Evolutionary conservation across 2,329 filamentous ascomycete species (phyloP).

Genomic region (Penicillium sp.): DNA sequence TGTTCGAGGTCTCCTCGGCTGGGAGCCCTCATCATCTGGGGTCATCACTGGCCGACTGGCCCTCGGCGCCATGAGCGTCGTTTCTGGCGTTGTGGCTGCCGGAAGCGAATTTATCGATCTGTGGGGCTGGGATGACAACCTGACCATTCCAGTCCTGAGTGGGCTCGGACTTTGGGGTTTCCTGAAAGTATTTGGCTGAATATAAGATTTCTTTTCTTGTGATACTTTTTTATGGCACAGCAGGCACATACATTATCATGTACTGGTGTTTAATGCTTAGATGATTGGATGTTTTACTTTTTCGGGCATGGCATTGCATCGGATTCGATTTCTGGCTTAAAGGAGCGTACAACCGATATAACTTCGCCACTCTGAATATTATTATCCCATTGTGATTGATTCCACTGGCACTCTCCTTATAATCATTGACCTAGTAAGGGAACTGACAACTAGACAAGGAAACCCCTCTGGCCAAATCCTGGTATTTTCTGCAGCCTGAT

Average conservation of each 20-base stretch:
- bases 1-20: conserved; percentile 64
- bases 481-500: too few relatives aligned
- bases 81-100: conserved; percentile 86
- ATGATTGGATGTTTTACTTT: conserved; percentile 14
- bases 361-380: conserved; percentile 6
- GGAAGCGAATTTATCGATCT: conserved; percentile 89
- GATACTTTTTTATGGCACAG: conserved; percentile 8
- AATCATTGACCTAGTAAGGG: neutral
- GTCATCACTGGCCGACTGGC: conserved; percentile 73
- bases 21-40: conserved; percentile 56
- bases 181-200: conserved; percentile 75
- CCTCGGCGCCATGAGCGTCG: conserved; percentile 78
- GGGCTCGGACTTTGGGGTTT: conserved; percentile 90
- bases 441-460: neutral
- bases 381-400: neutral
- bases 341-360: conserved; percentile 3
- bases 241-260: conserved; percentile 1
- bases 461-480: neutral
- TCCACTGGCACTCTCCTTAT: too few relatives aligned
- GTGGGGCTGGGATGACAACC: conserved; percentile 94
- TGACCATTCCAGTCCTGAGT: conserved; percentile 92
- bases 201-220: conserved; percentile 5
- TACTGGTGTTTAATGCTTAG: conserved; percentile 14
- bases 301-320: conserved; percentile 21
- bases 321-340: conserved; percentile 14